These are phyloP conservation scores for Metarhizium rileyi DNA, from an alignment of 2,329 filamentous ascomycete genomes.

Conservation along the genomic window DNA sequence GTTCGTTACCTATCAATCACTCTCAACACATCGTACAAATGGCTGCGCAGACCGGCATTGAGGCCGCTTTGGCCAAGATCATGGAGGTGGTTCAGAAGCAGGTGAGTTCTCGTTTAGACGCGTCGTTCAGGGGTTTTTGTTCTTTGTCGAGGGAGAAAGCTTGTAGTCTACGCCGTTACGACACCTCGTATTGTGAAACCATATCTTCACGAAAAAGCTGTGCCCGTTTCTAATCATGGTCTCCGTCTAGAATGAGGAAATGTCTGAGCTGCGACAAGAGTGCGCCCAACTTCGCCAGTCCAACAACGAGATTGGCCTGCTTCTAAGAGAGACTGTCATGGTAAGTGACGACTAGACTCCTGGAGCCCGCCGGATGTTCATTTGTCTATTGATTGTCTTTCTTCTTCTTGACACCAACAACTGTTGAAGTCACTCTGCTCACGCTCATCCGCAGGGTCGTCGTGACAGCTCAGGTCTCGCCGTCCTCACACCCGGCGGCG, in stretches of 20 bases:
- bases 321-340: constrained; percentile 13
- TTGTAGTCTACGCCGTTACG: background rate
- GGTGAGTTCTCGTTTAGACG: constrained; percentile 8
- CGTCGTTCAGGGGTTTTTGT: constrained; percentile 1
- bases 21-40: background rate
- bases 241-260: constrained; percentile 12
- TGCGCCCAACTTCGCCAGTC: constrained; percentile 15
- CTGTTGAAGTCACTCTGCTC: background rate
- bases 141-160: background rate
- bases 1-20: background rate
- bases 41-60: constrained; percentile 11
- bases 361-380: background rate
- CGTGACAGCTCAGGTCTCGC: constrained; percentile 6
- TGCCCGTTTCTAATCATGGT: background rate
- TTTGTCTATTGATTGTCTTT: too few species aligned
- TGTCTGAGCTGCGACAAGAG: constrained; percentile 14
- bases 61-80: constrained; percentile 13
- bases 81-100: constrained; percentile 14
- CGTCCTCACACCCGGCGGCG: constrained; percentile 3
- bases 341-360: constrained; percentile 6
- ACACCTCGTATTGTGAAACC: background rate
- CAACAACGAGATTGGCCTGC: constrained; percentile 13
- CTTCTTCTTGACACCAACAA: too few species aligned
- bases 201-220: background rate
- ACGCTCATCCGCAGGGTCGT: constrained; percentile 2